These are phyloP conservation scores for Vitis hybrid DNA, from an alignment of 177 flowering plant genomes.

Conservation along the genomic window DNA sequence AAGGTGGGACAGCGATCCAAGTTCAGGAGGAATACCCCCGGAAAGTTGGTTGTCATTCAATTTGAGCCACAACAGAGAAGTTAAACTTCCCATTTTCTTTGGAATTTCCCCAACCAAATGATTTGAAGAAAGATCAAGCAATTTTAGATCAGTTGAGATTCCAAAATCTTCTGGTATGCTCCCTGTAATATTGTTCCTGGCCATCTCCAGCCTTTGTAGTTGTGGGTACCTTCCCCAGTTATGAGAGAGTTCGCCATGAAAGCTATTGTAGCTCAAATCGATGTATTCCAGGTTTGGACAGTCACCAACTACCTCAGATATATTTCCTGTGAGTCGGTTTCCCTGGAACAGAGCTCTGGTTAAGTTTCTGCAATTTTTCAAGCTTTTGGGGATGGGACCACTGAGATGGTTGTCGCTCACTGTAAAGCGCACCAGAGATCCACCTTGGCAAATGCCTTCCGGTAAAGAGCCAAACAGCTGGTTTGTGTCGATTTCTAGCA, in stretches of 20 bases:
- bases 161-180: conserved; percentile 16
- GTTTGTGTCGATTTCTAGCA: too few relatives aligned
- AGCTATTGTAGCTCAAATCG: background rate
- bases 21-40: conserved; percentile 8
- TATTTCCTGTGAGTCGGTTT: background rate
- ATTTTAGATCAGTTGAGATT: background rate
- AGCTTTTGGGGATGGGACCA: background rate
- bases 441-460: background rate
- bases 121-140: conserved; percentile 8
- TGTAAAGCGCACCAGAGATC: background rate
- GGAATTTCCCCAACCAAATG: conserved; percentile 15
- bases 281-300: background rate
- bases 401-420: background rate
- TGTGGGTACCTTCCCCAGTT: conserved; percentile 11
- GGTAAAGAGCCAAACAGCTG: conserved; percentile 1
- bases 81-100: conserved; percentile 1
- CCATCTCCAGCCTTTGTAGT: background rate
- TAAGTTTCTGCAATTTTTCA: background rate
- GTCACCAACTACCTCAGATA: background rate
- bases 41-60: background rate
- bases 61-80: too few relatives aligned
- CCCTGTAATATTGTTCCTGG: background rate
- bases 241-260: conserved; percentile 14
- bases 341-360: background rate
- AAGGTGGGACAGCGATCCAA: conserved; percentile 6